Percentiles rank a stretch among this genome's conserved stretches.
phyloP scores from a whole-genome alignment of 768 basidiomycete genomes.

The Leccinum longicurvipes region DNA sequence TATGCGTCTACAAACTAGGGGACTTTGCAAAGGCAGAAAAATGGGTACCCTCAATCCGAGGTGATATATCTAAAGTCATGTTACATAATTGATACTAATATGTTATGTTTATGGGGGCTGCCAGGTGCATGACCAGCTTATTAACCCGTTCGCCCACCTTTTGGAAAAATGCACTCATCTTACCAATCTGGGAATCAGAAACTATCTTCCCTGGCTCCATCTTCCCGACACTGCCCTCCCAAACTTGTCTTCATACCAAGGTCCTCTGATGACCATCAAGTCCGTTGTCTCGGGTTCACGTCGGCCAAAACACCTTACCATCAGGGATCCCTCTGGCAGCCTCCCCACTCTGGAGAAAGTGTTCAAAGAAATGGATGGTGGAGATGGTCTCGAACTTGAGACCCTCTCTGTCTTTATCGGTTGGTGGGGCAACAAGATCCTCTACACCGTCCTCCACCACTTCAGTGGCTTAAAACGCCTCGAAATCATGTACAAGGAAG shows the following conservation, averaged over 20 bases:
- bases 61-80: neutral
- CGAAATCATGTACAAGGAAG: conserved; percentile 38
- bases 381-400: conserved; percentile 25
- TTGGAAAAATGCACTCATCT: conserved; percentile 23
- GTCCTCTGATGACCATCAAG: conserved; percentile 27
- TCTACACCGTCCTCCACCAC: conserved; percentile 39
- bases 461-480: conserved; percentile 37
- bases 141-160: conserved; percentile 25
- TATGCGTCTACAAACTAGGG: conserved; percentile 86
- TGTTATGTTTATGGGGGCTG: too few relatives aligned
- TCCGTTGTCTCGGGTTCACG: conserved; percentile 21
- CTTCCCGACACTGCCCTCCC: conserved; percentile 20
- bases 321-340: conserved; percentile 23
- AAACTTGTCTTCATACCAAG: conserved; percentile 19
- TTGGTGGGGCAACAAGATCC: conserved; percentile 46
- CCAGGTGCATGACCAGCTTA: conserved; percentile 28
- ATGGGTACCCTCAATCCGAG: conserved; percentile 40
- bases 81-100: too few relatives aligned
- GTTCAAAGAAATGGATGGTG: conserved; percentile 25
- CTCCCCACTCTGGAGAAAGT: conserved; percentile 23
- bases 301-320: conserved; percentile 19
- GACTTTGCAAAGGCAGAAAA: conserved; percentile 88
- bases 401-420: conserved; percentile 34
- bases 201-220: conserved; percentile 26
- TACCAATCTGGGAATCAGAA: conserved; percentile 21